Evolutionary conservation across 768 basidiomycete genomes (phyloP).

Genomic region (Russula vinacea): DNA sequence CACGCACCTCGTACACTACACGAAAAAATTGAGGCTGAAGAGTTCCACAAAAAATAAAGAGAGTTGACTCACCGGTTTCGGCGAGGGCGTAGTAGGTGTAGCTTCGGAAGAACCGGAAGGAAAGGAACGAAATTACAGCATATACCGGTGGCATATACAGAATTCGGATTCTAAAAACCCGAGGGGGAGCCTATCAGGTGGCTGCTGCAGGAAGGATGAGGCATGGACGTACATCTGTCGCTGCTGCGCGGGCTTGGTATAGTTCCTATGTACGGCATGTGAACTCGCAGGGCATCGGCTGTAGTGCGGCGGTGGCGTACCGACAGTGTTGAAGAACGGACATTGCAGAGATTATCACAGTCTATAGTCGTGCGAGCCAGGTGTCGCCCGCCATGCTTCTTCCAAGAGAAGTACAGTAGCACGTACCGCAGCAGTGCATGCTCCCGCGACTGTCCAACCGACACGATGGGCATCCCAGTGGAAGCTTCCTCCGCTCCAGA

Average conservation of each 20-base stretch:
- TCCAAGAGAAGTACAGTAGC: not conserved
- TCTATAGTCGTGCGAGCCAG: slow-evolving; percentile 39
- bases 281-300: not conserved
- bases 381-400: too few species aligned
- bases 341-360: slow-evolving; percentile 56
- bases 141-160: slow-evolving; percentile 84
- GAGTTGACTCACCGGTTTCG: slow-evolving; percentile 44
- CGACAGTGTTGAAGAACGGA: slow-evolving; percentile 61
- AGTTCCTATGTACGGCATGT: slow-evolving; percentile 48
- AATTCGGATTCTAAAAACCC: slow-evolving; percentile 56
- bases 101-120: slow-evolving; percentile 76
- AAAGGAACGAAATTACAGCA: slow-evolving; percentile 79
- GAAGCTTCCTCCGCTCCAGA: slow-evolving; percentile 54
- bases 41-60: slow-evolving; percentile 35
- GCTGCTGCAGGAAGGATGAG: not conserved
- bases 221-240: slow-evolving; percentile 62
- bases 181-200: not conserved
- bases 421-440: slow-evolving; percentile 54
- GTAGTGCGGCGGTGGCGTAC: slow-evolving; percentile 39
- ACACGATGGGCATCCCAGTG: slow-evolving; percentile 65
- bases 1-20: slow-evolving; percentile 62
- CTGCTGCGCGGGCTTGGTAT: slow-evolving; percentile 67
- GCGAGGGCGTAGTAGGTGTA: slow-evolving; percentile 63
- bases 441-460: slow-evolving; percentile 72
- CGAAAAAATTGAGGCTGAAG: slow-evolving; percentile 32